phyloP scores from a whole-genome alignment of 441 rosid species.

The Corymbia calophylla region DNA sequence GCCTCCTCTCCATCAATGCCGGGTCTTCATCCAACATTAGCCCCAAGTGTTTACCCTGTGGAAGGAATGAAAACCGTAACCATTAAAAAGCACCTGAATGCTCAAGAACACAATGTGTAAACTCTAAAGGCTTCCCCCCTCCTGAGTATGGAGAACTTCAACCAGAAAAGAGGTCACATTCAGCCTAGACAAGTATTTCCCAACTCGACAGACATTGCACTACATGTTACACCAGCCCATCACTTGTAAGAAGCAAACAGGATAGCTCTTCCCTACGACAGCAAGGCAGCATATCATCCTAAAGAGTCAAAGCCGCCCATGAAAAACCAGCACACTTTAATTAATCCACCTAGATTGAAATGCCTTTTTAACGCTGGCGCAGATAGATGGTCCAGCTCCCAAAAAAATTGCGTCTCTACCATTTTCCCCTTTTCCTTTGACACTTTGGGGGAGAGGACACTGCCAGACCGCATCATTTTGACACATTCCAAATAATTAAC shows the following conservation, averaged over 20 bases:
- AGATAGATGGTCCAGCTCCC: background rate
- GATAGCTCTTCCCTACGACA: background rate
- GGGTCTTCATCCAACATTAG: slow-evolving; percentile 85
- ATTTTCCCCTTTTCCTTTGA: background rate
- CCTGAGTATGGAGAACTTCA: background rate
- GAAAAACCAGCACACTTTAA: background rate
- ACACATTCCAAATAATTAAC: background rate
- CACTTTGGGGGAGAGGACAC: background rate
- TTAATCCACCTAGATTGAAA: background rate
- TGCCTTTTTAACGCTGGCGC: background rate
- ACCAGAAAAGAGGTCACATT: background rate
- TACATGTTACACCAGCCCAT: background rate
- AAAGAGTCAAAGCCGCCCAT: background rate
- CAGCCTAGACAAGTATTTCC: background rate
- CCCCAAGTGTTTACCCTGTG: slow-evolving; percentile 67
- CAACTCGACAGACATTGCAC: background rate
- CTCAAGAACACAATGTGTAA: background rate
- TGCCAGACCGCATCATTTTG: background rate
- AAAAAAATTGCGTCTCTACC: no score
- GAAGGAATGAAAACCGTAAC: background rate
- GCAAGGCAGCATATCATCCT: background rate
- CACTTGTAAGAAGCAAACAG: background rate
- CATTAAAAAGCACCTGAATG: background rate
- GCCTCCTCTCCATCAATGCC: slow-evolving; percentile 83
- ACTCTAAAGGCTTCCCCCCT: background rate